Base-by-base conservation (phyloP, 257 asterid genomes). In the Linderniella brevidens region DNA sequence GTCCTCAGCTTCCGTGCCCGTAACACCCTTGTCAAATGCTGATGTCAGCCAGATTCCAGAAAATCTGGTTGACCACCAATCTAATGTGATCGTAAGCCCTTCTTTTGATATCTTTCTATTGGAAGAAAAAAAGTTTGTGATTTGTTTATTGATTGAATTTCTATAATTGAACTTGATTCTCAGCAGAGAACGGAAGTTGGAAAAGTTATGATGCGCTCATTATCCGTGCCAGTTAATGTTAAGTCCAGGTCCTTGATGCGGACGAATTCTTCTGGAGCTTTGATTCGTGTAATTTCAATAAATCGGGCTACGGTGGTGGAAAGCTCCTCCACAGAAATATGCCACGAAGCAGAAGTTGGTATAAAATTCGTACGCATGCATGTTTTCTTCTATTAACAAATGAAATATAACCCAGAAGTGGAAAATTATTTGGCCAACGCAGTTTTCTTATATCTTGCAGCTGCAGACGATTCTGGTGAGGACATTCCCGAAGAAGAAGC, bases 401-500 rank as follows among this genome's bases (percentile, higher is more conserved):
- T 16, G 17, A 11, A 39, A 43, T 43, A 43, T 18, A 43, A 8
- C 9, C 3, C 18, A 43, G n/a, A 13, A 13, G 11, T 18, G 36
- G 38, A 37, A 46, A 18, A 37, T 35, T 54, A 58, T 48, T 62
- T 39, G 41, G 46, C 14, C 56, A 8, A 8, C 39, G 3, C n/a
- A n/a, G 14, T 39, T 5, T 25, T 39, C 46, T 17, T 56, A 37
- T 48, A 13, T 4, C 17, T 1, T 16, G 17, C 9, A 15, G 11
- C 17, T 17, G 39, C 37, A 47, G 82, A 74, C 57, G 76, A 70
- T 58, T 54, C 66, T 50, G 90, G 71, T 48, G 95, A 88, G 78
- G 97, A 84, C 69, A 88, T 88, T 58, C 97, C 97, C 4, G 95
- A 88, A 67, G 98, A 88, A 74, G 95, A 88, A 64, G 98, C 98